Percentiles rank a stretch among this genome's conserved stretches.
Evolutionary conservation across 1,284 basidiomycete species (phyloP).

Genomic region (Boletus calvinii): DNA sequence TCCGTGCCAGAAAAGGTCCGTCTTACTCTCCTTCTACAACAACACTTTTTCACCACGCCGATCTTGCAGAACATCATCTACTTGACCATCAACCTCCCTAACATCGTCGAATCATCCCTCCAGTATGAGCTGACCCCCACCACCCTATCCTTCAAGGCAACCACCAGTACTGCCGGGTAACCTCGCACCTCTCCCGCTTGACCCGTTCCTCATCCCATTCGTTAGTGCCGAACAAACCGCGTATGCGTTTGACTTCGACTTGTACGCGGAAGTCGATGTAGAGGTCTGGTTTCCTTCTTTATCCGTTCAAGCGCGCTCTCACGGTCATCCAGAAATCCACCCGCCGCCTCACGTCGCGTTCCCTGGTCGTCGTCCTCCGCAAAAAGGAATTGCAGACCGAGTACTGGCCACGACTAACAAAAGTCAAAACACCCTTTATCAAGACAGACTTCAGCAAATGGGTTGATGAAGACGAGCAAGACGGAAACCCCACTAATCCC

Average conservation of each 20-base stretch:
- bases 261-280: constrained; percentile 72
- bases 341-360: constrained; percentile 63
- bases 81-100: constrained; percentile 81
- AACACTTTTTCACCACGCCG: not conserved
- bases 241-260: constrained; percentile 71
- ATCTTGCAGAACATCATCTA: constrained; percentile 72
- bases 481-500: constrained; percentile 44
- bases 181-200: constrained; percentile 26
- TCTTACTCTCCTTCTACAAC: not conserved
- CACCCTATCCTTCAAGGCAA: constrained; percentile 68
- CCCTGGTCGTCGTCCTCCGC: constrained; percentile 65
- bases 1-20: constrained; percentile 66
- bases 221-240: constrained; percentile 56
- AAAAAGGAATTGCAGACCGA: constrained; percentile 78
- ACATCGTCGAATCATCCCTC: constrained; percentile 66
- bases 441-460: constrained; percentile 93
- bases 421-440: constrained; percentile 77
- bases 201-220: constrained; percentile 23
- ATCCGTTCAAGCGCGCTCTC: constrained; percentile 4
- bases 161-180: constrained; percentile 58
- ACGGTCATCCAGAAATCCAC: constrained; percentile 55
- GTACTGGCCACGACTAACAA: constrained; percentile 89
- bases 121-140: constrained; percentile 65
- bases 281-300: constrained; percentile 50
- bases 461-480: constrained; percentile 96